Evolutionary conservation across 1,139 yeast genomes (phyloP), one percentile per base, ranked within the genome.

Genomic region (Blastobotrys buckinghamii): DNA sequence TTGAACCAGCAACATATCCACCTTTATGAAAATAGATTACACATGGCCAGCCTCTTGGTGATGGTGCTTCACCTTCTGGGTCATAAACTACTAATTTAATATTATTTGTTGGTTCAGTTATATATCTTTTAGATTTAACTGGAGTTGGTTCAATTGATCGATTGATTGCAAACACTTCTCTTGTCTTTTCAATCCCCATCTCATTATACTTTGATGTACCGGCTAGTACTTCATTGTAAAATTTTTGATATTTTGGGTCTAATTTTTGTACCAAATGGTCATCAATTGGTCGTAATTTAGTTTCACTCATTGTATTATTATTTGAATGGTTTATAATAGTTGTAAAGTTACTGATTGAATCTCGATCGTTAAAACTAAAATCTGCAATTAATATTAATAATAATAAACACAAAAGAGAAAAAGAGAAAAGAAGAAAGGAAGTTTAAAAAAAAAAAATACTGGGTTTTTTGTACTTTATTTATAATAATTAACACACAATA

Each of bases 21-120:
- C 50, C 50, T 8, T 36, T 30, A 35, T 47, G 50, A 26, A 42
- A 44, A 39, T 44, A 44, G 12, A 47, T 8, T n/a, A 43, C 35
- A 19, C 22, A 39, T 8, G 50, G 50, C 47, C 47, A 47, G 4
- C 44, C 46, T 17, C n/a, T n/a, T 15, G 7, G n/a, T 20, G 16
- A 8, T 37, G 17, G 22, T 10, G 24, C 7, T 17, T 15, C 7
- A 7, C 29, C 40, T 39, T 39, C 33, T 22, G 42, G 42, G 2
- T 15, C 16, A 20, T 39, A 39, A 10, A 22, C 17, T 32, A 39
- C 13, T 29, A 39, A 19, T 26, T 15, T 15, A n/a, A 39, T 17
- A 33, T 39, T 19, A 19, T 39, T 39, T 7, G 17, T 26, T 8
- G 42, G 42, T 26, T 37, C 40, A n/a, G 6, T 9, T 6, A 20